Evolutionary conservation across 106 monocot species (phyloP).

Genomic region (Allium fistulosum): DNA sequence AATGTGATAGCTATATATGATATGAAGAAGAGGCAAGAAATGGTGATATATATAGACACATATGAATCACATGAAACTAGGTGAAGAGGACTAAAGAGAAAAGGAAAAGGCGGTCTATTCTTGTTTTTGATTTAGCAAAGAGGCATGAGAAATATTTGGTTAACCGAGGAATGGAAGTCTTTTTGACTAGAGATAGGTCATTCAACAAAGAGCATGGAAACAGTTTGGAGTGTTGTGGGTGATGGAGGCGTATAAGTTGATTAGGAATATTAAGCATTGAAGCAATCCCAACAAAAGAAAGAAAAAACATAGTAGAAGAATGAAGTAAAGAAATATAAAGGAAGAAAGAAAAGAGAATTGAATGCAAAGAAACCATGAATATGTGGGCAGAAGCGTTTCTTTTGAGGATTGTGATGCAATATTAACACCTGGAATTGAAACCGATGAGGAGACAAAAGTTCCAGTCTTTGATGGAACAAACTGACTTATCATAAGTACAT

Average conservation of each 20-base stretch:
- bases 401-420: not conserved
- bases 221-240: not conserved
- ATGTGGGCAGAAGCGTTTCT: not conserved
- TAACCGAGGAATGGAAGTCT: not conserved
- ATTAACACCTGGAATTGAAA: too few species aligned
- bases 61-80: too few species aligned
- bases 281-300: not conserved
- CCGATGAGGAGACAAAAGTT: too few species aligned
- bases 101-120: not conserved
- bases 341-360: not conserved
- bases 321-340: not conserved
- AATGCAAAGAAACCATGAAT: not conserved
- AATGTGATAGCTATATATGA: too few species aligned
- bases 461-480: too few species aligned
- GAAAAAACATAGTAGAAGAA: not conserved
- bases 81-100: not conserved
- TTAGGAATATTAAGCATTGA: conserved; percentile 6
- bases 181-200: not conserved
- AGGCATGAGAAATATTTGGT: conserved; percentile 1
- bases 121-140: not conserved
- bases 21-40: too few species aligned
- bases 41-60: not conserved
- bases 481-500: too few species aligned
- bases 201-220: too few species aligned
- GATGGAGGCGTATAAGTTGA: conserved; percentile 1